phyloP scores from a whole-genome alignment of 106 monocot species.

The Apostasia ramifera region DNA sequence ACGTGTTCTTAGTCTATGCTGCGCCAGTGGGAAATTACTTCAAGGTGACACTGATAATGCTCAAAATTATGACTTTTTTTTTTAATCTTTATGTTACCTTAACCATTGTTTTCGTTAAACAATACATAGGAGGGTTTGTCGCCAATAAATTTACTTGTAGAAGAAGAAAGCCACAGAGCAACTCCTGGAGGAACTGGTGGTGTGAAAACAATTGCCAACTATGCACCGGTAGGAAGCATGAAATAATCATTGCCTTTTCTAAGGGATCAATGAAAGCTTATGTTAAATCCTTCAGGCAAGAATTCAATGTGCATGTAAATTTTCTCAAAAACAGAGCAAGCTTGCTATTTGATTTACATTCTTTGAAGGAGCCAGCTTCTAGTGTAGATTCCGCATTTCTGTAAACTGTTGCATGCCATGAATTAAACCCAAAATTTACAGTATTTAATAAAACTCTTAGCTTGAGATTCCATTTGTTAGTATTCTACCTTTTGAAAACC shows the following conservation, averaged over 20 bases:
- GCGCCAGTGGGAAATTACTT: slow-evolving; percentile 61
- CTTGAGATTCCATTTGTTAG: too few relatives aligned
- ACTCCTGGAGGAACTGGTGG: slow-evolving; percentile 61
- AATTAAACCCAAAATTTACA: too few relatives aligned
- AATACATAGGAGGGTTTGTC: slow-evolving; percentile 36
- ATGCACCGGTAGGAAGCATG: slow-evolving; percentile 35
- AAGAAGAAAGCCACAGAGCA: slow-evolving; percentile 37
- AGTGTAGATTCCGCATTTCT: too few relatives aligned
- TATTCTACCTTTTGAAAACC: not conserved
- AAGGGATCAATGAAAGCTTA: too few relatives aligned
- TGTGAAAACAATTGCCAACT: slow-evolving; percentile 58
- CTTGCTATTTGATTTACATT: too few relatives aligned
- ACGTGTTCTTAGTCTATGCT: slow-evolving; percentile 45
- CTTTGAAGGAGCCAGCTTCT: too few relatives aligned
- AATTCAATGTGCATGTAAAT: too few relatives aligned
- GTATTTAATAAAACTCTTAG: too few relatives aligned
- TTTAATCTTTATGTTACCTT: not conserved
- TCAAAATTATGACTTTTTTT: not conserved
- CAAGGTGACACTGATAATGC: slow-evolving; percentile 17
- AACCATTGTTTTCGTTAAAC: not conserved
- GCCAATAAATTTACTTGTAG: slow-evolving; percentile 42
- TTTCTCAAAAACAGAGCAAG: too few relatives aligned
- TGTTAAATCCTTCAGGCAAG: too few relatives aligned
- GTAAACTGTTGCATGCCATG: too few relatives aligned
- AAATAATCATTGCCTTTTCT: too few relatives aligned